phyloP scores from a whole-genome alignment of 108 stramenopile genomes.

The Pseudonitzschia multiseries region DNA sequence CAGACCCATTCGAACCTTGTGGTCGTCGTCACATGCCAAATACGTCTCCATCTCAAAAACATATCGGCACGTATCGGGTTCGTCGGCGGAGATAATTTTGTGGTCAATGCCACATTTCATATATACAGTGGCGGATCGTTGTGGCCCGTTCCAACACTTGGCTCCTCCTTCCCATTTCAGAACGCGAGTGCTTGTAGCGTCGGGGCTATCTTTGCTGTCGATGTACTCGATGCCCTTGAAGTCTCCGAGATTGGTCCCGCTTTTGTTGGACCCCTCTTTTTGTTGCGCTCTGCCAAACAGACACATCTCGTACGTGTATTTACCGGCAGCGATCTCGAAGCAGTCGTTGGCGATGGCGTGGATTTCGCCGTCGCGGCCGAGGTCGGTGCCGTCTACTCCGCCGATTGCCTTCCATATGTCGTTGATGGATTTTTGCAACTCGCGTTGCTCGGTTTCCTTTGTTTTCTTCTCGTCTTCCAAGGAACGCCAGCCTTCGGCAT shows the following conservation, averaged over 20 bases:
- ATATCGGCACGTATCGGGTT: constrained; percentile 83
- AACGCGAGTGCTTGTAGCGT: constrained; percentile 42
- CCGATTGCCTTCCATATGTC: constrained; percentile 51
- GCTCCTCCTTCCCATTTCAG: constrained; percentile 65
- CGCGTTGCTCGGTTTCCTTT: constrained; percentile 21
- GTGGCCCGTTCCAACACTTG: constrained; percentile 86
- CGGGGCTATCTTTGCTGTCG: constrained; percentile 20
- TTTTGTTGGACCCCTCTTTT: constrained; percentile 46
- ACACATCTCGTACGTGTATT: constrained; percentile 83
- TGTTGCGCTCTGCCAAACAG: constrained; percentile 65
- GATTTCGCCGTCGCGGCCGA: constrained; percentile 71
- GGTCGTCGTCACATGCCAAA: constrained; percentile 74
- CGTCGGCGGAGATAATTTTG: constrained; percentile 70
- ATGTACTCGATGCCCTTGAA: constrained; percentile 39
- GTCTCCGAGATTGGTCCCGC: constrained; percentile 58
- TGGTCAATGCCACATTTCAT: constrained; percentile 74
- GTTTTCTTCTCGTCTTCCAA: constrained; percentile 19
- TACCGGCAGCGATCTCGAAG: constrained; percentile 57
- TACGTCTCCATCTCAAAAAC: constrained; percentile 78
- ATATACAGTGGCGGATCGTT: constrained; percentile 62
- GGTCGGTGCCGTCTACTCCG: constrained; percentile 36
- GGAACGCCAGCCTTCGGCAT: constrained; percentile 12
- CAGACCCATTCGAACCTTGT: constrained; percentile 33
- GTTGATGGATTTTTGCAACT: constrained; percentile 29
- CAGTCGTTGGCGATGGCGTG: constrained; percentile 57